phyloP scores from a whole-genome alignment of 352 stramenopile species.

The Pythium phragmitis region DNA sequence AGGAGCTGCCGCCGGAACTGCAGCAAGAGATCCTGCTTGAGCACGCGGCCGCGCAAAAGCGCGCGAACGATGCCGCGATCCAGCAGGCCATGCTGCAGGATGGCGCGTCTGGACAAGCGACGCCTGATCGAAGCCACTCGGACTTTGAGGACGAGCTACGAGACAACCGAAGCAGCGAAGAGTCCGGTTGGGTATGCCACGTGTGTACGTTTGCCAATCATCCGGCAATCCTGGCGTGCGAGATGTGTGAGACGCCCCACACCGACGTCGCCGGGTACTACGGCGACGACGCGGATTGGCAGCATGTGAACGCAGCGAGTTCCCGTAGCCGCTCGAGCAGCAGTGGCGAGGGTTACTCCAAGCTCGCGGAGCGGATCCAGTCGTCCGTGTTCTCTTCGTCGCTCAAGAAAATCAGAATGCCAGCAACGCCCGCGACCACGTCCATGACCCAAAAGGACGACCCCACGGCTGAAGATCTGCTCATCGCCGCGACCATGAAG shows the following conservation, averaged over 20 bases:
- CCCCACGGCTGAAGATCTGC: slow-evolving; percentile 59
- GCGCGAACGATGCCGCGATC: slow-evolving; percentile 29
- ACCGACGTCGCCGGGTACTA: slow-evolving; percentile 25
- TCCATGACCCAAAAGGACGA: slow-evolving; percentile 59
- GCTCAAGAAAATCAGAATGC: slow-evolving; percentile 45
- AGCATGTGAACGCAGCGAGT: background rate
- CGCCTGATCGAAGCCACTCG: background rate
- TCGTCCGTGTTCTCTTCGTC: slow-evolving; percentile 38
- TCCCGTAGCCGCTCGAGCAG: background rate
- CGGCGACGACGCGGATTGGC: slow-evolving; percentile 18
- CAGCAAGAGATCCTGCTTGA: slow-evolving; percentile 48
- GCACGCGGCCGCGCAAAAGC: slow-evolving; percentile 24
- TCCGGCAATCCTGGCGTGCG: slow-evolving; percentile 49
- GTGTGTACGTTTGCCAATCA: slow-evolving; percentile 86
- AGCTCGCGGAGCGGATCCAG: slow-evolving; percentile 28
- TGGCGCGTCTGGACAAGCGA: background rate
- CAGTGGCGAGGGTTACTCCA: slow-evolving; percentile 27
- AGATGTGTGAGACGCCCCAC: slow-evolving; percentile 66
- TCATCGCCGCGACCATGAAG: slow-evolving; percentile 48
- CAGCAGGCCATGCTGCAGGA: slow-evolving; percentile 19
- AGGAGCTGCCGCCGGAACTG: slow-evolving; percentile 51
- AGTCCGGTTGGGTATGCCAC: slow-evolving; percentile 50
- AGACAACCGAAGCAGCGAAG: slow-evolving; percentile 4
- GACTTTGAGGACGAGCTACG: slow-evolving; percentile 4
- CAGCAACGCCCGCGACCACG: slow-evolving; percentile 40